phyloP scores from a whole-genome alignment of 306 rosid species.

The Lathyrus sativus region DNA sequence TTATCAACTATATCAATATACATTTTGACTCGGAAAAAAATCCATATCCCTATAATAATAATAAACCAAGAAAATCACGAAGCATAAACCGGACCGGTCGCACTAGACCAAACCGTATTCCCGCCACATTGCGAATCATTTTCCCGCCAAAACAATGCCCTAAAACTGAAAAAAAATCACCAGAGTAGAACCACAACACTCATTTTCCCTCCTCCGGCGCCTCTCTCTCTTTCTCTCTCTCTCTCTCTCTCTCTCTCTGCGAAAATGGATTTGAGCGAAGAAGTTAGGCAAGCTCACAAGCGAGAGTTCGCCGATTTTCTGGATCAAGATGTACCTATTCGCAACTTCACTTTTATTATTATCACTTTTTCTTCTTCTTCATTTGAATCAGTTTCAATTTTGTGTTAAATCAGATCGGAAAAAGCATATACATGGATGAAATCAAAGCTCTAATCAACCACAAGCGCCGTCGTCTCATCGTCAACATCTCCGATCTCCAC shows the following conservation, averaged over 20 bases:
- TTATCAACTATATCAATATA: too few relatives aligned
- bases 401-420: slow-evolving; percentile 45
- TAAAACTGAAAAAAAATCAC: neutral
- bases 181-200: neutral
- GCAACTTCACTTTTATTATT: neutral
- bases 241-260: neutral
- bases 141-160: slow-evolving; percentile 68
- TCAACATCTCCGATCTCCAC: slow-evolving; percentile 94
- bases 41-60: neutral
- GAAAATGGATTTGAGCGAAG: slow-evolving; percentile 86
- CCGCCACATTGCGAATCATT: slow-evolving; percentile 47
- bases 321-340: slow-evolving; percentile 69
- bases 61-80: neutral
- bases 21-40: neutral
- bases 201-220: neutral
- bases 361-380: slow-evolving; percentile 2
- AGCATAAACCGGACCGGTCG: neutral
- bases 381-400: neutral
- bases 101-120: slow-evolving; percentile 22
- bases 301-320: slow-evolving; percentile 84
- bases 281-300: slow-evolving; percentile 87
- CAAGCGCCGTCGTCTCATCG: slow-evolving; percentile 82
- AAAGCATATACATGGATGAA: slow-evolving; percentile 75
- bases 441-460: slow-evolving; percentile 83
- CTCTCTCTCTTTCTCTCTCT: too few relatives aligned